These are phyloP conservation scores for Plasmodium vivax DNA, from an alignment of 169 alveolate genomes.

Conservation along the genomic window DNA sequence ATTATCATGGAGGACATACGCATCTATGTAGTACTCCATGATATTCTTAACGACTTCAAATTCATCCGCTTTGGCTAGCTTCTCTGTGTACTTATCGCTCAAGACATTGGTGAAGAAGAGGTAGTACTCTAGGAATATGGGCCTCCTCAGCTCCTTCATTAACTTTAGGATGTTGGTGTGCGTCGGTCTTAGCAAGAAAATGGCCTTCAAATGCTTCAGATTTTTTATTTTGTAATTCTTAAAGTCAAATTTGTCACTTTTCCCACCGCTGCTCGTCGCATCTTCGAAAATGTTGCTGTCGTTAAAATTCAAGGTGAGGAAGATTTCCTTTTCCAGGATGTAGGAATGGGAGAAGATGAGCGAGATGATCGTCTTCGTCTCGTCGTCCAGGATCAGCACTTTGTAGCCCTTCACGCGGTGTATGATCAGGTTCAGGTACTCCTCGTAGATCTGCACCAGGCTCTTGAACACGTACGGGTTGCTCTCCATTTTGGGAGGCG, in stretches of 20 bases:
- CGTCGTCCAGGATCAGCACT: conserved; percentile 93
- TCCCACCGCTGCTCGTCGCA: neutral
- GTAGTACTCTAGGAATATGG: conserved; percentile 91
- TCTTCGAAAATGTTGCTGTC: conserved; percentile 78
- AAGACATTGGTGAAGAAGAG: conserved; percentile 91
- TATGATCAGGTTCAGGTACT: conserved; percentile 78
- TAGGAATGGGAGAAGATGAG: conserved; percentile 92
- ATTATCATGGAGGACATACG: conserved; percentile 87
- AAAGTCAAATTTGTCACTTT: conserved; percentile 63
- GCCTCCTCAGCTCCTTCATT: conserved; percentile 88
- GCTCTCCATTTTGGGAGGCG: conserved; percentile 25
- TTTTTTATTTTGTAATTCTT: conserved; percentile 79
- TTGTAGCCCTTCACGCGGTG: conserved; percentile 86
- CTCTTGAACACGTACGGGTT: conserved; percentile 82
- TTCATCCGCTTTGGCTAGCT: conserved; percentile 94
- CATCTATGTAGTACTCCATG: conserved; percentile 93
- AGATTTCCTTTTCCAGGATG: conserved; percentile 92
- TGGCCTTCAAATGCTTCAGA: conserved; percentile 91
- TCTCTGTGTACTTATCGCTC: conserved; percentile 87
- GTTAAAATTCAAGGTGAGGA: conserved; percentile 92
- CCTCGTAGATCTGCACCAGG: conserved; percentile 77
- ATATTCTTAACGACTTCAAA: conserved; percentile 91
- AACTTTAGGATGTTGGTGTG: conserved; percentile 87
- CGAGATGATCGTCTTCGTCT: conserved; percentile 92
- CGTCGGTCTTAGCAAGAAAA: conserved; percentile 92